Percentiles rank a stretch among this genome's conserved stretches.
phyloP scores from a whole-genome alignment of 352 stramenopile species.

The Phytopythium kandeliae region DNA sequence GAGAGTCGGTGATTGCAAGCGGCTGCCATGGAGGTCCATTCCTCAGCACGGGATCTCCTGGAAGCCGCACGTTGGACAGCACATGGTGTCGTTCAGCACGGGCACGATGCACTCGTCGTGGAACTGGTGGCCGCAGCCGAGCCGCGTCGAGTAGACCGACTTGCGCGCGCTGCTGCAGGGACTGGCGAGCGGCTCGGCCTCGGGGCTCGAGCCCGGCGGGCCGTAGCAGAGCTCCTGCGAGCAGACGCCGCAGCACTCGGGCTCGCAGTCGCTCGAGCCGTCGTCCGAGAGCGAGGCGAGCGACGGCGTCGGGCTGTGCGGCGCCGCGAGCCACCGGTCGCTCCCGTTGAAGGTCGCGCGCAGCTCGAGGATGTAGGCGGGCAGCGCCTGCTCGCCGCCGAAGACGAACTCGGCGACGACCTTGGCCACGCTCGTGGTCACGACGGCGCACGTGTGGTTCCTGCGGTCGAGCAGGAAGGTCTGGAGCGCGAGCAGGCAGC shows the following conservation, averaged over 20 bases:
- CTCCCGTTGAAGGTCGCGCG: constrained; percentile 12
- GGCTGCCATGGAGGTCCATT: too few relatives aligned
- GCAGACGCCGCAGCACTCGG: background rate
- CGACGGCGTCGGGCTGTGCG: too few relatives aligned
- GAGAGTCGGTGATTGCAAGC: too few relatives aligned
- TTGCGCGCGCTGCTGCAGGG: background rate
- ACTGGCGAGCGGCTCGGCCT: background rate
- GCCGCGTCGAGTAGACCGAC: constrained; percentile 12
- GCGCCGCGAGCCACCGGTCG: too few relatives aligned
- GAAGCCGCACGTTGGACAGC: constrained; percentile 26
- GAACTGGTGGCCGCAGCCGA: constrained; percentile 38
- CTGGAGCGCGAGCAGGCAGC: constrained; percentile 27
- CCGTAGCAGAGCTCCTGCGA: constrained; percentile 1
- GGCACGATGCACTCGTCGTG: constrained; percentile 46
- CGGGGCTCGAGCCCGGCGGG: background rate
- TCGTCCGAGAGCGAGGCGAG: constrained; percentile 15
- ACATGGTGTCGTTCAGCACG: constrained; percentile 33
- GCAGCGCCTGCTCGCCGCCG: constrained; percentile 16
- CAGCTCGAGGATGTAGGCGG: constrained; percentile 12
- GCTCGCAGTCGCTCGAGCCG: background rate
- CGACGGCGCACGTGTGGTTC: constrained; percentile 23
- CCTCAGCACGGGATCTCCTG: too few relatives aligned
- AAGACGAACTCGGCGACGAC: constrained; percentile 21
- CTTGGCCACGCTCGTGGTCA: constrained; percentile 13
- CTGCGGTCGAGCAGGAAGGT: constrained; percentile 14